Evolutionary conservation across 805 yeast species (phyloP).

Genomic region (Nakazawaea peltata): DNA sequence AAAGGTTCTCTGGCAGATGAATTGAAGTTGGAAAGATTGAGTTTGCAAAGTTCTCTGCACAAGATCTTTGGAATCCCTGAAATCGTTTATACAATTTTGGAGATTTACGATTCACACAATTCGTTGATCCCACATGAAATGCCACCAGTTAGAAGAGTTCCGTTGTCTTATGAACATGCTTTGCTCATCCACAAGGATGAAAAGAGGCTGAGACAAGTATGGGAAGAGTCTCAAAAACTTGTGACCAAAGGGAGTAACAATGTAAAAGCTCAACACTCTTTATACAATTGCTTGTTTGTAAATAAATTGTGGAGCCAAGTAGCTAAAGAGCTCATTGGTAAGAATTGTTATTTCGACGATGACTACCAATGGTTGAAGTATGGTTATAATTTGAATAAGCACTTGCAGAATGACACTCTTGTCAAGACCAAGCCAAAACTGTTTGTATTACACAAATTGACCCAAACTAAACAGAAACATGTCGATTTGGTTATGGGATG

Average conservation of each 20-base stretch:
- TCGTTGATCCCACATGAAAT: slow-evolving; percentile 53
- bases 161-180: slow-evolving; percentile 64
- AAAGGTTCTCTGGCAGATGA: slow-evolving; percentile 2
- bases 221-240: slow-evolving; percentile 21
- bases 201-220: slow-evolving; percentile 34
- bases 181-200: slow-evolving; percentile 53
- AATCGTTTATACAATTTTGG: slow-evolving; percentile 52
- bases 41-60: slow-evolving; percentile 14
- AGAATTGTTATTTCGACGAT: slow-evolving; percentile 46
- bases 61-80: slow-evolving; percentile 70
- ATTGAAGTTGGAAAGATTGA: slow-evolving; percentile 1
- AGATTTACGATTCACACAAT: slow-evolving; percentile 37
- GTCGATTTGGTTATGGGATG: slow-evolving; percentile 36
- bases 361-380: slow-evolving; percentile 38
- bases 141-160: slow-evolving; percentile 55
- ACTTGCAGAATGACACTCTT: background rate
- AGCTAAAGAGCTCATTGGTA: slow-evolving; percentile 46
- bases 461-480: slow-evolving; percentile 43
- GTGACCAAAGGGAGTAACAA: slow-evolving; percentile 7
- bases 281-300: slow-evolving; percentile 61
- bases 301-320: slow-evolving; percentile 57
- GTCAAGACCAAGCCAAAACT: slow-evolving; percentile 4
- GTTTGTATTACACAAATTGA: slow-evolving; percentile 61
- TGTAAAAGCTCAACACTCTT: slow-evolving; percentile 18
- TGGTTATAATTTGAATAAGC: slow-evolving; percentile 11